Percentiles rank a stretch among this genome's conserved stretches.
Conservation (phyloP, 805 yeast genomes). For the Pichia rugopelliculosa region DNA sequence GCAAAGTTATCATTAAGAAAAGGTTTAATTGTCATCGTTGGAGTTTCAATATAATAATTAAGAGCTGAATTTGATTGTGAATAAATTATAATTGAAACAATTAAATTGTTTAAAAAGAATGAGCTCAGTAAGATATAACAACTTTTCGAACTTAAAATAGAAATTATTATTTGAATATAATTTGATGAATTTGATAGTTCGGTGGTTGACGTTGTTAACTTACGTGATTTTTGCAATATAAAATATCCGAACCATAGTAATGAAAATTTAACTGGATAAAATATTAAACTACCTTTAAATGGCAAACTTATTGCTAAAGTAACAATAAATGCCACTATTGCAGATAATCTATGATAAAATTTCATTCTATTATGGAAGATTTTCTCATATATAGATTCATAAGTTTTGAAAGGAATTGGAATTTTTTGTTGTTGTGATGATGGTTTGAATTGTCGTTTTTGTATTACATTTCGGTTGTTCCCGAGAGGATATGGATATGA, state of each 20-base stretch:
- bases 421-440: neutral
- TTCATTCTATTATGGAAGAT: slow-evolving; percentile 22
- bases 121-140: slow-evolving; percentile 19
- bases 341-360: slow-evolving; percentile 24
- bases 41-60: slow-evolving; percentile 25
- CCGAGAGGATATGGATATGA: neutral
- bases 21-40: slow-evolving; percentile 35
- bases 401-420: neutral
- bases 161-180: slow-evolving; percentile 20
- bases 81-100: slow-evolving; percentile 16
- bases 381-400: slow-evolving; percentile 14
- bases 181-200: slow-evolving; percentile 21
- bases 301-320: slow-evolving; percentile 19
- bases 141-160: slow-evolving; percentile 19
- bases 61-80: slow-evolving; percentile 18
- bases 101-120: slow-evolving; percentile 16
- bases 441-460: neutral
- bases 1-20: slow-evolving; percentile 38
- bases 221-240: slow-evolving; percentile 24
- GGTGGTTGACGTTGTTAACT: slow-evolving; percentile 21
- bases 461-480: neutral
- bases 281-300: slow-evolving; percentile 14
- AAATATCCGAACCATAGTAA: slow-evolving; percentile 25
- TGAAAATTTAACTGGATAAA: slow-evolving; percentile 22
- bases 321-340: slow-evolving; percentile 16